Evolutionary conservation across 1,284 basidiomycete genomes (phyloP), one percentile per base, ranked within the genome.

Genomic region (Takashimella koratensis): DNA sequence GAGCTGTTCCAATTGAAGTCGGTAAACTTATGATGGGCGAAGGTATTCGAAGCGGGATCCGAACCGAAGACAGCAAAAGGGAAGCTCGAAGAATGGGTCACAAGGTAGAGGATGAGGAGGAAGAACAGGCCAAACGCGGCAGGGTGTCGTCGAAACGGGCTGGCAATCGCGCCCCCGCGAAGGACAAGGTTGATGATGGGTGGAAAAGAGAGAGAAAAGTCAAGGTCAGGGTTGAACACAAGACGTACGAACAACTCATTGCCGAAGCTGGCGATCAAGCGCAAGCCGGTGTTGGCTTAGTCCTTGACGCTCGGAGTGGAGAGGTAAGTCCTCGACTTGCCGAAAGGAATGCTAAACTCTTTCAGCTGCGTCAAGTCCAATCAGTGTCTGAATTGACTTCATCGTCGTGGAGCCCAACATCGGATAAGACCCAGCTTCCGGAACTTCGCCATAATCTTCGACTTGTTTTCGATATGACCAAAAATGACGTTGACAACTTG

Each of bases 381-480:
- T 92, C 89, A 1, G 73, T 94, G 22, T 84, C 90, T 1, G 86
- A 90, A 26, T 78, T 92, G 22, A 86, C 86, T 1, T 73, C 85
- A 27, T 86, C 87, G 27, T 82, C 84, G 5, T 93, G 92, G 90
- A 85, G 86, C 12, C 90, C 90, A 1, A 86, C 88, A 0, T 84
- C 83, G 12, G 92, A 97, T 63, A 81, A 85, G 1, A 89, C 85
- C 43, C 86, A 88, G 56, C 84, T 98, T 59, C 94, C 95, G 0
- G 96, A 99, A 79, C 84, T 99, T 19, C 84, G 93, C 30, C 94
- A 98, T 71, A 99, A 99, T 71, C 76, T 98, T 23, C 84, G 86
- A 5, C 81, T 98, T 43, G 90, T 98, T 43, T 82, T 85, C 2
- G 88, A 93, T 45, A 80, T 84, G 1, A 86, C 89, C 60, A 88